A percentile compares a stretch with the other conserved stretches of the same genome.
These are phyloP conservation scores for Voacanga thouarsii DNA, from an alignment of 257 asterid species.

Conservation along the genomic window DNA sequence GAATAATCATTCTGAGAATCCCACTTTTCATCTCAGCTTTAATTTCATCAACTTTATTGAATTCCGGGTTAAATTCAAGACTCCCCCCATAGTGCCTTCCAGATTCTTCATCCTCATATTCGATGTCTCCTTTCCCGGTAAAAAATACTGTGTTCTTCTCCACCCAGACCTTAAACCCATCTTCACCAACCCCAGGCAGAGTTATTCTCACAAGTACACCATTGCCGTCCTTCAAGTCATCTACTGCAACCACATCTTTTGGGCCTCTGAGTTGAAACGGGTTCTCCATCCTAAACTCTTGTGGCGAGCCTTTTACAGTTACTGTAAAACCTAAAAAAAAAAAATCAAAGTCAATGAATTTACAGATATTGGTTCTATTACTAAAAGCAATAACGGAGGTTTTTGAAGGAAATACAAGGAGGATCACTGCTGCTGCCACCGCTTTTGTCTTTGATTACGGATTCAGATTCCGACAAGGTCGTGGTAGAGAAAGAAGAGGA, in stretches of 20 bases:
- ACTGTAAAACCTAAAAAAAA: neutral
- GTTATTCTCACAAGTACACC: slow-evolving; percentile 29
- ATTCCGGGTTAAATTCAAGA: slow-evolving; percentile 24
- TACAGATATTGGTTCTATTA: neutral
- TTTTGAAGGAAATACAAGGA: neutral
- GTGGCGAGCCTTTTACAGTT: neutral
- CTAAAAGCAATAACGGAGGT: neutral
- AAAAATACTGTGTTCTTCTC: slow-evolving; percentile 22
- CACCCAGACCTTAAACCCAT: slow-evolving; percentile 27
- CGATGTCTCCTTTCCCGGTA: slow-evolving; percentile 30
- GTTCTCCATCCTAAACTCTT: slow-evolving; percentile 22
- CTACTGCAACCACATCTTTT: slow-evolving; percentile 19
- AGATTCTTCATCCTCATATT: slow-evolving; percentile 15
- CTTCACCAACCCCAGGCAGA: slow-evolving; percentile 35
- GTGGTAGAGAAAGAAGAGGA: neutral
- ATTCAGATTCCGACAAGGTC: neutral
- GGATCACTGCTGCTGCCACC: neutral
- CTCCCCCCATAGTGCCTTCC: slow-evolving; percentile 27
- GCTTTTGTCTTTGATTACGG: neutral
- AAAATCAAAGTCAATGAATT: neutral
- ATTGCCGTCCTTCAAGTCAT: slow-evolving; percentile 15
- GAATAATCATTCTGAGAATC: slow-evolving; percentile 32
- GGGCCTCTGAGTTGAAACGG: slow-evolving; percentile 35
- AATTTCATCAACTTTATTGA: slow-evolving; percentile 17
- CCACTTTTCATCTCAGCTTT: slow-evolving; percentile 39